A percentile compares a stretch with the other conserved stretches of the same genome.
Conservation (phyloP, 108 stramenopile species). For the Stephanodiscus minutulus region DNA sequence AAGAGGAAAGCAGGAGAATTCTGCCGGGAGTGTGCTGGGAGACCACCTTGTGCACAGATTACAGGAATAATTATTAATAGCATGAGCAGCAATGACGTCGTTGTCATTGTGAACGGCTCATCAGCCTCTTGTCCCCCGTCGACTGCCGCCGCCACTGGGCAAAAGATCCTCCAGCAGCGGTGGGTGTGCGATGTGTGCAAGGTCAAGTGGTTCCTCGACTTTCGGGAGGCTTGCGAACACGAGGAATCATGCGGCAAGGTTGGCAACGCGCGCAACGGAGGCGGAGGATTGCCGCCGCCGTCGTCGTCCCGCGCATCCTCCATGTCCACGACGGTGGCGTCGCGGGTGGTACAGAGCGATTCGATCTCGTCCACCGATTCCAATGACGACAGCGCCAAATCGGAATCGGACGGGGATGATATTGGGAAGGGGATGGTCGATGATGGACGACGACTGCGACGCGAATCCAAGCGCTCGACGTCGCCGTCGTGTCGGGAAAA, state of each 20-base stretch:
- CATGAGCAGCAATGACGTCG: slow-evolving; percentile 4
- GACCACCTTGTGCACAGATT: background rate
- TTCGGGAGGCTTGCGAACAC: slow-evolving; percentile 66
- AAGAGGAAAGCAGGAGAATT: background rate
- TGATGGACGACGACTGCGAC: background rate
- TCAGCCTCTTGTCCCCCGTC: background rate
- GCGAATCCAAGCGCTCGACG: background rate
- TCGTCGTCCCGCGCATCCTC: background rate
- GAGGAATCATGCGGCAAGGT: slow-evolving; percentile 53
- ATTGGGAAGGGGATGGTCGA: background rate
- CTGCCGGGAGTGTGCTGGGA: background rate
- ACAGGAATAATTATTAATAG: background rate
- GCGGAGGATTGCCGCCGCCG: background rate
- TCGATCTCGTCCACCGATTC: background rate
- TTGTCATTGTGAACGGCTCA: slow-evolving; percentile 8
- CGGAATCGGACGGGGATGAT: background rate
- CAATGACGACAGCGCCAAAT: slow-evolving; percentile 9
- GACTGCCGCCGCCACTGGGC: background rate
- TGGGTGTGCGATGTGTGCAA: slow-evolving; percentile 81
- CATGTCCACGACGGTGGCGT: background rate
- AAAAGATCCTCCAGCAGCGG: slow-evolving; percentile 36
- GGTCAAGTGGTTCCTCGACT: slow-evolving; percentile 50
- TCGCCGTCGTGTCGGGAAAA: too few species aligned
- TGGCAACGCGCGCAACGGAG: slow-evolving; percentile 2
- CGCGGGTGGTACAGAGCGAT: background rate